A percentile compares a stretch with the other conserved stretches of the same genome.
Conservation (phyloP, 2,329 filamentous ascomycete species). For the Trichoderma sp. region DNA sequence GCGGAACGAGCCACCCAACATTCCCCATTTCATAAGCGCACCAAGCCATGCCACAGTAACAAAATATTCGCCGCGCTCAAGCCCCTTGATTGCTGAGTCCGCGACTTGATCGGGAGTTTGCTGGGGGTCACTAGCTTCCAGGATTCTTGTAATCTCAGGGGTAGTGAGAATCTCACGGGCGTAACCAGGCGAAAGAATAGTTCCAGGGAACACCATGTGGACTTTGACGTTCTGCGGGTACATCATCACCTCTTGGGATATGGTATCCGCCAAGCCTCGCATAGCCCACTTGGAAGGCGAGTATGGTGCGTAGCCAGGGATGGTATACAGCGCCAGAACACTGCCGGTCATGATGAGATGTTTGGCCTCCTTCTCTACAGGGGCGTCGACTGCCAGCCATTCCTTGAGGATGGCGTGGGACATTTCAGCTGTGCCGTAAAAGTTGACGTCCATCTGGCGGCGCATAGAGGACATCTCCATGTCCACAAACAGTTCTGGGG, state of each 20-base stretch:
- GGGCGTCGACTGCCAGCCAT: constrained; percentile 65
- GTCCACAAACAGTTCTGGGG: constrained; percentile 78
- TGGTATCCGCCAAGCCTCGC: constrained; percentile 77
- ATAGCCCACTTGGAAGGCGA: constrained; percentile 84
- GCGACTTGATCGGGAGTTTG: constrained; percentile 83
- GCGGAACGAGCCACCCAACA: constrained; percentile 58
- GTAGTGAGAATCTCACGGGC: constrained; percentile 78
- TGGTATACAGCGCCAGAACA: constrained; percentile 71
- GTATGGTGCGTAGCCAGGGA: constrained; percentile 85
- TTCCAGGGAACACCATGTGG: constrained; percentile 82
- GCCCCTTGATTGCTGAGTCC: constrained; percentile 65
- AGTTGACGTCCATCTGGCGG: constrained; percentile 89
- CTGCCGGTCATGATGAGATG: constrained; percentile 91
- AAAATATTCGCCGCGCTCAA: constrained; percentile 81
- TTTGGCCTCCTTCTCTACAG: constrained; percentile 56
- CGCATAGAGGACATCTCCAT: constrained; percentile 68
- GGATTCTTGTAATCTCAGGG: constrained; percentile 73
- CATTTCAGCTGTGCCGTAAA: constrained; percentile 84
- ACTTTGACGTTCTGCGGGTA: constrained; percentile 84
- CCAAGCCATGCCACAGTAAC: constrained; percentile 77
- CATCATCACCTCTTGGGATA: constrained; percentile 81
- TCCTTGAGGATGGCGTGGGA: constrained; percentile 75
- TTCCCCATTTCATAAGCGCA: constrained; percentile 67
- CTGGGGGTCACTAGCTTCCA: constrained; percentile 82
- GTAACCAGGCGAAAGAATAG: constrained; percentile 76